These are phyloP conservation scores for Zasmidium citrigriseum DNA, from an alignment of 2,329 filamentous ascomycete genomes.

Conservation along the genomic window DNA sequence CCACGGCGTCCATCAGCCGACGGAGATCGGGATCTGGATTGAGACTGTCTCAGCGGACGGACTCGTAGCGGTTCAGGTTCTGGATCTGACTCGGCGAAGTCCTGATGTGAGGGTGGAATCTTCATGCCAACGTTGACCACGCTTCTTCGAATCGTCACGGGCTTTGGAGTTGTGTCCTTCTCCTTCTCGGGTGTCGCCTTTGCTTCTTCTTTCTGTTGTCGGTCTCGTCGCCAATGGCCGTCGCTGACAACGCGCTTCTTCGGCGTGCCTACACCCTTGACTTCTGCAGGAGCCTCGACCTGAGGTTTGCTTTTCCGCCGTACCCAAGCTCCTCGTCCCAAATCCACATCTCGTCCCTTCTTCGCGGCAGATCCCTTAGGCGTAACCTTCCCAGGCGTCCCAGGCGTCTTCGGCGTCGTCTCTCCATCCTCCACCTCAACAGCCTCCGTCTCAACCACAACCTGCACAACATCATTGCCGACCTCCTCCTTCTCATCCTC, in stretches of 20 bases:
- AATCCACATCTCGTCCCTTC: conserved; percentile 32
- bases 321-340: conserved; percentile 37
- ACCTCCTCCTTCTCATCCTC: conserved; percentile 10
- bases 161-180: conserved; percentile 31
- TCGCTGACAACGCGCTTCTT: conserved; percentile 94
- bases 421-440: conserved; percentile 14
- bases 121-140: conserved; percentile 36
- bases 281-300: conserved; percentile 46
- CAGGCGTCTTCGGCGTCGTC: conserved; percentile 7
- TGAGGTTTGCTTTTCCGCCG: conserved; percentile 36
- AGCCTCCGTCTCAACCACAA: conserved; percentile 24
- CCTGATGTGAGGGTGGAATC: conserved; percentile 33
- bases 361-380: conserved; percentile 18
- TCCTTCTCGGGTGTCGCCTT: conserved; percentile 23
- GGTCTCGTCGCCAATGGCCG: conserved; percentile 68
- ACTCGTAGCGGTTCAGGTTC: conserved; percentile 25
- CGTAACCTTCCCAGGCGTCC: conserved; percentile 7
- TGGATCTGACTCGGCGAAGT: conserved; percentile 29
- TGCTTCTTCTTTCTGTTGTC: conserved; percentile 24
- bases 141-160: conserved; percentile 30
- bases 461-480: conserved; percentile 16
- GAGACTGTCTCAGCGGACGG: conserved; percentile 24
- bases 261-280: conserved; percentile 62
- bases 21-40: conserved; percentile 26
- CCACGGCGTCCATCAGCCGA: conserved; percentile 23